Base-by-base conservation (phyloP, 2,329 filamentous ascomycete species). In the Talaromyces amestolkiae region DNA sequence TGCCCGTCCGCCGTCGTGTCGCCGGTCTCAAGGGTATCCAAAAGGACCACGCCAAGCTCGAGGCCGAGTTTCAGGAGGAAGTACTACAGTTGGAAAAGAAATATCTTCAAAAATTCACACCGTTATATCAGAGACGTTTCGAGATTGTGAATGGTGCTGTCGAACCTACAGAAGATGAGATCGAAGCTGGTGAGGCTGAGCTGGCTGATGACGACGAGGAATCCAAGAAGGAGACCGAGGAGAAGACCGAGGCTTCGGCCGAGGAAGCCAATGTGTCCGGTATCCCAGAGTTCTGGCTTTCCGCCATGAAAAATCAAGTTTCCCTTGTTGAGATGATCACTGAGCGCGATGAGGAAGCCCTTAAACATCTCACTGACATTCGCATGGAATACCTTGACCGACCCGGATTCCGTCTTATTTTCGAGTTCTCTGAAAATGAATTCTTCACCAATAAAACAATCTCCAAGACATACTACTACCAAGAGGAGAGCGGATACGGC, bases 361-460 rank as follows among this genome's bases (percentile, higher is more conserved):
- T 99, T 66, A 96, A 96, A 83, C 86, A 90, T 76, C 85, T 99
- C 65, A 89, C 86, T 71, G 94, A 99, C 77, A 92, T 99, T 74
- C 93, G 94, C 77, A 97, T 99, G 94, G 94, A 99, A 83, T 99
- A 99, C 79, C 91, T 98, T 71, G 94, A 99, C 81, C 93, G 94
- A 78, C 95, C 95, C 58, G 95, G 95, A 69, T 99, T 99, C 91
- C 91, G 92, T 70, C 87, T 99, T 66, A 97, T 99, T 80, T 99
- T 99, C 77, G 93, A 97, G 76, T 99, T 99, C 72, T 86, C 88
- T 65, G 89, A 94, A 76, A 99, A 99, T 81, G 91, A 96, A 70
- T 98, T 90, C 83, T 99, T 99, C 87, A 91, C 88, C 79, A 98
- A 99, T 87, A 97, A 96, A 86, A 91, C 87, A 72, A 88, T 99